Evolutionary conservation across 768 basidiomycete genomes (phyloP).

Genomic region (Suillus decipiens): DNA sequence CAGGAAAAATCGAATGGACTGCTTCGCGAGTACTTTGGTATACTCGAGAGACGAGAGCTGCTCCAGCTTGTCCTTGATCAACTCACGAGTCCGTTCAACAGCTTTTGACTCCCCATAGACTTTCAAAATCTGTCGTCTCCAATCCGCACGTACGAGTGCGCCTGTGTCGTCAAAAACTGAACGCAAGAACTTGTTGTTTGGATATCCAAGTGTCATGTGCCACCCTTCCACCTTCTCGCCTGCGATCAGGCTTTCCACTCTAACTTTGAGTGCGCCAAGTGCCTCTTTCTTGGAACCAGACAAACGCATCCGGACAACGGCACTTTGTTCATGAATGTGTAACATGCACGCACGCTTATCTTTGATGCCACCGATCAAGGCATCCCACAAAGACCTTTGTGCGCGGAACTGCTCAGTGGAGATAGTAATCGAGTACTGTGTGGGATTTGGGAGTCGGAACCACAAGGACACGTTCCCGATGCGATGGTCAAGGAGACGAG

Average conservation of each 20-base stretch:
- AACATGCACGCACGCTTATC: slow-evolving; percentile 40
- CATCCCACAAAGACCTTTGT: slow-evolving; percentile 52
- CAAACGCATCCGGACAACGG: slow-evolving; percentile 43
- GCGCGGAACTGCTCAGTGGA: slow-evolving; percentile 50
- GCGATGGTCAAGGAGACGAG: slow-evolving; percentile 35
- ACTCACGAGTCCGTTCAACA: slow-evolving; percentile 42
- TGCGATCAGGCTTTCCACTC: slow-evolving; percentile 54
- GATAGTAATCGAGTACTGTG: slow-evolving; percentile 52
- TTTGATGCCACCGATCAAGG: slow-evolving; percentile 38
- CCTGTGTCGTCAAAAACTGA: slow-evolving; percentile 37
- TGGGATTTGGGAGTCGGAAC: slow-evolving; percentile 47
- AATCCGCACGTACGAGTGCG: slow-evolving; percentile 47
- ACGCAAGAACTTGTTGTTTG: slow-evolving; percentile 35
- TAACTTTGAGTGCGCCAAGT: slow-evolving; percentile 58
- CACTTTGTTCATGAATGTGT: slow-evolving; percentile 26
- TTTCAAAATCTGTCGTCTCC: slow-evolving; percentile 45
- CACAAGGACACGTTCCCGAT: slow-evolving; percentile 36
- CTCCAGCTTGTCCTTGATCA: slow-evolving; percentile 50
- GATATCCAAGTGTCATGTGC: slow-evolving; percentile 45
- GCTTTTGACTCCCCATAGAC: slow-evolving; percentile 45
- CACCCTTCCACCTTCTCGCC: slow-evolving; percentile 53
- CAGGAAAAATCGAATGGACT: slow-evolving; percentile 51
- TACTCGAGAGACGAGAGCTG: slow-evolving; percentile 47
- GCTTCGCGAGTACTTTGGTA: slow-evolving; percentile 38
- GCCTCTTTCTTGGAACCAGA: slow-evolving; percentile 53